Conservation (phyloP, 345 rosid genomes). For the Psidium friedrichsthalianum region DNA sequence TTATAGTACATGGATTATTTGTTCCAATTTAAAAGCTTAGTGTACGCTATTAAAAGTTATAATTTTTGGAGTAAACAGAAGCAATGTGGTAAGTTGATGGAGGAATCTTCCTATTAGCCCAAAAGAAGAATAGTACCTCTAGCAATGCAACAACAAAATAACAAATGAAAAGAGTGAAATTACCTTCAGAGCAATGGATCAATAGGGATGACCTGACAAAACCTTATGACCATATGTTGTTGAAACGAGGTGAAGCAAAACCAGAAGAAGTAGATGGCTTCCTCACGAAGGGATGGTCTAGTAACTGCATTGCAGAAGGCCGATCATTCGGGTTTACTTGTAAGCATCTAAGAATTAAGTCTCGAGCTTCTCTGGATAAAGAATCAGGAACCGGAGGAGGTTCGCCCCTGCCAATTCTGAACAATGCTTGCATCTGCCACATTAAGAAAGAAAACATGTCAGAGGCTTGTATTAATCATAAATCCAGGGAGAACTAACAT, state of each 20-base stretch:
- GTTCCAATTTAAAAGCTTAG: background rate
- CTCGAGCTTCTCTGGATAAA: background rate
- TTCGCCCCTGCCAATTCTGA: slow-evolving; percentile 1
- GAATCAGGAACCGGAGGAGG: background rate
- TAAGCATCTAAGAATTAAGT: slow-evolving; percentile 4
- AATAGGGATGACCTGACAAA: background rate
- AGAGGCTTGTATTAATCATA: background rate
- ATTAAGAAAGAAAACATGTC: background rate
- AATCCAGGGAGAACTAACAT: background rate
- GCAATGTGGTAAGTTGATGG: background rate
- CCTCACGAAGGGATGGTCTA: slow-evolving; percentile 10
- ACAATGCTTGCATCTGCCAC: slow-evolving; percentile 2
- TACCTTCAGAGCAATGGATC: background rate
- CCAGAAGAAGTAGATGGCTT: background rate
- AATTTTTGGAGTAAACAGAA: background rate
- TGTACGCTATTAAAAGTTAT: background rate
- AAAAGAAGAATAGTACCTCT: background rate
- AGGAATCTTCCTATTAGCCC: background rate
- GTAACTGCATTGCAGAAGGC: background rate
- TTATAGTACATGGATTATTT: background rate
- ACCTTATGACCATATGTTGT: background rate
- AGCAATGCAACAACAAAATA: background rate
- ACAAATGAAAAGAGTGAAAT: background rate
- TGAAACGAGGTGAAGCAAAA: background rate
- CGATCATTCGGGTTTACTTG: slow-evolving; percentile 2